Base-by-base conservation (phyloP, 2,329 filamentous ascomycete genomes). In the Penicillium concentricum region DNA sequence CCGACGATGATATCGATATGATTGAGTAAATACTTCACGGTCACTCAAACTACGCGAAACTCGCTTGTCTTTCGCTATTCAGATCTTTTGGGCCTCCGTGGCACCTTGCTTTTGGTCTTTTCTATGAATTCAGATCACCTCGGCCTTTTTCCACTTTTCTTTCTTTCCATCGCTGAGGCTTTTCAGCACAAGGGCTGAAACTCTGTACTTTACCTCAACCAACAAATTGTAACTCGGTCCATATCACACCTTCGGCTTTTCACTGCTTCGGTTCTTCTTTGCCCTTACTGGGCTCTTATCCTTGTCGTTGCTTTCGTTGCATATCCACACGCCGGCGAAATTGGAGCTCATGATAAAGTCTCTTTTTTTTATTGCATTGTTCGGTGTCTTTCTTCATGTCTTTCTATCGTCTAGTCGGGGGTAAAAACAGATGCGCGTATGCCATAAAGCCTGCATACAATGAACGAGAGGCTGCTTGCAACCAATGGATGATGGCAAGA, bases 1-100 rank as follows among this genome's bases (percentile, higher is more conserved):
- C 65, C 18, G 77, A 74, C 38, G 84, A 86, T 54, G 86, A 89
- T 70, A 79, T 89, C 59, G 87, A 89, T 66, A 89, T 90, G 87
- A 88, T 89, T 68, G 85, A 87, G 76, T 87, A 67, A 70, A 47
- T 45, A 22, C 15, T 24, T 15, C 20, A 9, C n/a, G 7, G 16
- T 35, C 37, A 51, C n/a, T 39, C 20, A 12, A 30, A 16, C 7
- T 37, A 26, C 26, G 34, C 24, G 26, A 26, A 4, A 12, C 18
- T 53, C 48, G 37, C 18, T 52, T 37, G 26, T 38, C 37, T 45
- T 48, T 37, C 28, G 51, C 32, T 30, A 22, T 38, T 42, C 37
- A n/a, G 15, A 51, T 44, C n/a, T 24, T 26, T 24, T 24, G 20
- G 46, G 18, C 38, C n/a, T 49, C 18, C 15, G 9, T 43, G 37